Evolutionary conservation across 768 basidiomycete species (phyloP), one percentile per base, ranked within the genome.

Genomic region (Leucosporidium scottii): DNA sequence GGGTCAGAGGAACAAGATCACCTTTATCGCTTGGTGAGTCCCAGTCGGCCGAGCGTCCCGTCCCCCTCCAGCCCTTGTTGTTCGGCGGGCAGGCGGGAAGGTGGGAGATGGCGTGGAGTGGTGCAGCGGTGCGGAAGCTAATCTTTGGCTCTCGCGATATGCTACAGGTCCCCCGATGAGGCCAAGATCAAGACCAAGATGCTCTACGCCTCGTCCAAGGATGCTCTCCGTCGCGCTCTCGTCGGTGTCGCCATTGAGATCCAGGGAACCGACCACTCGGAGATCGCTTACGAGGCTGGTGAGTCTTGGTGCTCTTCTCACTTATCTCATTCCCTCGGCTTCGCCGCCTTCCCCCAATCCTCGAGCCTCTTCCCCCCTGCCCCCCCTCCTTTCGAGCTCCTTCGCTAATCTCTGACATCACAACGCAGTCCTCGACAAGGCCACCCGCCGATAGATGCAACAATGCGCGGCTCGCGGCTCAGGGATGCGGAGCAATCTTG

Each of bases 111-210:
- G 8, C 13, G 39, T 12, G 39, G 13, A 17, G 15, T 15, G 39
- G 3, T 44, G 13, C 8, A 44, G 39, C 2, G 13, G 10, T 44
- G 13, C 39, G 15, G 39, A 44, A 44, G 39, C 39, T 44, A 17
- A 44, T 44, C 8, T 15, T 44, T 3, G 39, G 8, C 3, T 44
- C 34, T 44, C 10, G 34, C 13, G 39, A 44, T 15, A 15, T 27
- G 34, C 34, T 34, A 0, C 65, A 97, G 94, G 94, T 83, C 86
- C 25, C 93, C 94, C 70, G 91, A 93, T 75, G 79, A 78, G 53
- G 86, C 91, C 51, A 89, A 85, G 80, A 83, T 93, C 79, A 92
- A 89, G 81, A 82, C 85, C 77, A 97, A 93, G 86, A 97, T 97
- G 93, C 74, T 96, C 74, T 88, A 85, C 80, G 88, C 94, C 4